Conservation (phyloP, 2,329 filamentous ascomycete genomes). For the Corniculantispora saksenae region DNA sequence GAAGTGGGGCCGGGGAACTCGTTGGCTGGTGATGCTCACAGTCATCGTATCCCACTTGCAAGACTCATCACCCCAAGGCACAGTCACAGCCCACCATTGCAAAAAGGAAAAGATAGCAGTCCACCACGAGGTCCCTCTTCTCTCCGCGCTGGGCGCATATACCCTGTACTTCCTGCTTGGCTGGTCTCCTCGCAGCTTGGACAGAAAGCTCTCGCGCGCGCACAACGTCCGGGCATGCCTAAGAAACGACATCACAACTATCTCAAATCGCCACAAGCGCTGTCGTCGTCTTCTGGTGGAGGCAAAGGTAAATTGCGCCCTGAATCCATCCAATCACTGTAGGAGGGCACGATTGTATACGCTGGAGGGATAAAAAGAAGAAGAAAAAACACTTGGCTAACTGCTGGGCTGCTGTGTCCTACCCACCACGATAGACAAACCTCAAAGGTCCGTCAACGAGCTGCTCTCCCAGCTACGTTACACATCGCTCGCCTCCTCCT, state of each 20-base stretch:
- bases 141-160: not conserved
- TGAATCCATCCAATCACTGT: slow-evolving; percentile 28
- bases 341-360: slow-evolving; percentile 15
- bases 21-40: not conserved
- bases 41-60: not conserved
- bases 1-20: not conserved
- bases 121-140: not conserved
- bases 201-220: not conserved
- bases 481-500: slow-evolving; percentile 34
- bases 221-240: slow-evolving; percentile 50
- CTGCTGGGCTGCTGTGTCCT: slow-evolving; percentile 19
- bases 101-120: not conserved
- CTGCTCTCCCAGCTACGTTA: slow-evolving; percentile 59
- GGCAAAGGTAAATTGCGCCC: slow-evolving; percentile 9
- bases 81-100: not conserved
- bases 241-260: slow-evolving; percentile 63
- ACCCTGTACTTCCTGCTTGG: not conserved
- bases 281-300: slow-evolving; percentile 44
- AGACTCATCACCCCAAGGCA: slow-evolving; percentile 1
- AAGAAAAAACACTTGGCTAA: slow-evolving; percentile 22
- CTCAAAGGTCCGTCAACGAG: slow-evolving; percentile 55
- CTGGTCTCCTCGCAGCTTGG: not conserved
- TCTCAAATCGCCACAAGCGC: slow-evolving; percentile 54
- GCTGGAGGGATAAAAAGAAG: not conserved
- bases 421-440: slow-evolving; percentile 32